These are phyloP conservation scores for Solidago caesia DNA, from an alignment of 129 eudicot species.

Conservation along the genomic window DNA sequence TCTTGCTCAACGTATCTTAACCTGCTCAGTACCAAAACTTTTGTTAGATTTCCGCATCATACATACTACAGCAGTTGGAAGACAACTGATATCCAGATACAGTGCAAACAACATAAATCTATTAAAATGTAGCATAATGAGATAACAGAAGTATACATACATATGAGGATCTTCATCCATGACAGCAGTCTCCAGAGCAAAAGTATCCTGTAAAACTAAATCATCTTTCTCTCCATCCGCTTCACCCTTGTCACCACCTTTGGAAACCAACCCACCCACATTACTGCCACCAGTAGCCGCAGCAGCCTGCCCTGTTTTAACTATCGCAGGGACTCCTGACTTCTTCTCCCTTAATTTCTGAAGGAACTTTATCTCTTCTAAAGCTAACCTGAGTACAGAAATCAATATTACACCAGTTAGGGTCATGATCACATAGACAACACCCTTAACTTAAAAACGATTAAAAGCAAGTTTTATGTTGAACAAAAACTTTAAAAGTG, in stretches of 20 bases:
- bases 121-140: conserved; percentile 5
- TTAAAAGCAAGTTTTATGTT: too few species aligned
- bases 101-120: conserved; percentile 15
- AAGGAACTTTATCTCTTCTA: conserved; percentile 88
- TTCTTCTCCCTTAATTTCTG: conserved; percentile 89
- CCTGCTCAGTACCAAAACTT: conserved; percentile 45
- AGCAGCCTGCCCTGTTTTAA: conserved; percentile 37
- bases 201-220: conserved; percentile 95
- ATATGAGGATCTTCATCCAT: conserved; percentile 97
- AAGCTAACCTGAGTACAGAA: conserved; percentile 49
- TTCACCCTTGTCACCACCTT: conserved; percentile 57
- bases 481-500: too few species aligned
- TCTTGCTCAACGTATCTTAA: conserved; percentile 90
- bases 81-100: not conserved
- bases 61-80: not conserved
- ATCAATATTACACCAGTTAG: not conserved
- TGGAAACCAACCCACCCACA: conserved; percentile 44
- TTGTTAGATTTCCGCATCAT: not conserved
- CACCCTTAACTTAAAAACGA: too few species aligned
- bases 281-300: conserved; percentile 20
- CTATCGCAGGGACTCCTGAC: conserved; percentile 74
- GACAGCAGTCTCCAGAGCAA: conserved; percentile 99
- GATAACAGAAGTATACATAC: conserved; percentile 38
- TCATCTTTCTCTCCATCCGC: conserved; percentile 96
- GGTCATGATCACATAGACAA: too few species aligned